phyloP scores from a whole-genome alignment of 169 alveolate genomes.

The Plasmodium yoelii region DNA sequence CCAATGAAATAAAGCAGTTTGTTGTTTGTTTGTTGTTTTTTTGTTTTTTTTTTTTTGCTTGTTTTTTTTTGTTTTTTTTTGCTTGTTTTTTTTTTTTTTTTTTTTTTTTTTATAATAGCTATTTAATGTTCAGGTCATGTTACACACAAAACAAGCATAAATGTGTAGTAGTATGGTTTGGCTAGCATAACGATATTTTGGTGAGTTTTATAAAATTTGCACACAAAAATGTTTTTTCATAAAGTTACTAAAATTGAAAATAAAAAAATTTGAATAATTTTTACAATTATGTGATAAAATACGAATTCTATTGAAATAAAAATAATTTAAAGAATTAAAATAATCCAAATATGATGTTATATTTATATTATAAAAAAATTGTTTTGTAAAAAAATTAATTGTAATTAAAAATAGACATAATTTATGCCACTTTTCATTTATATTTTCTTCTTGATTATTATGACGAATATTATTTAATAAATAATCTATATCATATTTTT shows the following conservation, averaged over 20 bases:
- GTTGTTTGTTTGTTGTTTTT: no score
- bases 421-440: conserved; percentile 1
- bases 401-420: conserved; percentile 11
- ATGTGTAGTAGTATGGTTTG: no score
- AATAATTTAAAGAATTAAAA: conserved; percentile 40
- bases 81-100: no score
- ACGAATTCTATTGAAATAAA: conserved; percentile 50
- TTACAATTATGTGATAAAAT: conserved; percentile 3
- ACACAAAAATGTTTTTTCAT: conserved; percentile 27
- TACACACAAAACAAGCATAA: no score
- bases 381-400: conserved; percentile 52
- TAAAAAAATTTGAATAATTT: conserved; percentile 35
- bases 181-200: no score
- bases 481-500: not conserved
- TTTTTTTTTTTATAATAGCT: no score
- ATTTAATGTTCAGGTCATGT: no score
- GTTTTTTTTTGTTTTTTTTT: no score
- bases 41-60: no score
- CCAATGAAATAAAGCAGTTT: no score
- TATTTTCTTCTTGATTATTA: not conserved
- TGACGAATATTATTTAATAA: conserved; percentile 3
- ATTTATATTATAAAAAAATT: conserved; percentile 54
- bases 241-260: conserved; percentile 16
- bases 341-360: conserved; percentile 47
- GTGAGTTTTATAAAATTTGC: not conserved